Evolutionary conservation across 805 yeast genomes (phyloP).

Genomic region (Maudiozyma serrabonitensis): DNA sequence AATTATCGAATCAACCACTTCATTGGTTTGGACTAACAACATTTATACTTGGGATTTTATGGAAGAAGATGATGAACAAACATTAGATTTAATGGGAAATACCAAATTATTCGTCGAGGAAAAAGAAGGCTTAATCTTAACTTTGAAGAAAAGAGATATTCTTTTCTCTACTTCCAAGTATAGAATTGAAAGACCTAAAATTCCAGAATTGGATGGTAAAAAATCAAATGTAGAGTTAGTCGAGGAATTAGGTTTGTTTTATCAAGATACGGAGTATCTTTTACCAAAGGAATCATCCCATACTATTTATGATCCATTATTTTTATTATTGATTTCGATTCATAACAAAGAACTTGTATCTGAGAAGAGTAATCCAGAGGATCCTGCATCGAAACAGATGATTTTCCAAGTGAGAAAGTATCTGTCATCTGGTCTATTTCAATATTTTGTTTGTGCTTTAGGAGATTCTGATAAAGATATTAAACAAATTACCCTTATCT

Average conservation of each 20-base stretch:
- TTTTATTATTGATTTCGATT: conserved; percentile 49
- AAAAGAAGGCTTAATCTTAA: conserved; percentile 40
- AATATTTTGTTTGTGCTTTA: conserved; percentile 38
- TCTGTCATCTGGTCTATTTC: conserved; percentile 46
- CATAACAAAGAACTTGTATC: conserved; percentile 57
- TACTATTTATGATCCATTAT: conserved; percentile 57
- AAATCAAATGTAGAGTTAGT: conserved; percentile 15
- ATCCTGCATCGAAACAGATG: conserved; percentile 11
- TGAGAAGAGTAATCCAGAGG: conserved; percentile 24
- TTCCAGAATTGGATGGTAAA: conserved; percentile 16
- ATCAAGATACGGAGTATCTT: conserved; percentile 11
- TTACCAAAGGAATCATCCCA: conserved; percentile 4
- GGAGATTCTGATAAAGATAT: conserved; percentile 24
- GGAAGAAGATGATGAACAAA: conserved; percentile 32
- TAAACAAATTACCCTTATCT: conserved; percentile 32
- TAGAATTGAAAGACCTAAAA: conserved; percentile 16
- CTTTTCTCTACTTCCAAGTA: conserved; percentile 38
- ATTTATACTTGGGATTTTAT: conserved; percentile 60
- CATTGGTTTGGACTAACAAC: conserved; percentile 54
- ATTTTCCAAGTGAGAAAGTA: conserved; percentile 46
- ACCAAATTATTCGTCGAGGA: conserved; percentile 39
- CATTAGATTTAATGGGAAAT: conserved; percentile 37
- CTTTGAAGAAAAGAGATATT: conserved; percentile 41
- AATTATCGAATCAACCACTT: conserved; percentile 43
- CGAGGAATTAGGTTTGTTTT: conserved; percentile 25